phyloP scores from a whole-genome alignment of 2,329 filamentous ascomycete species.

The Phaeosphaeria sp. region DNA sequence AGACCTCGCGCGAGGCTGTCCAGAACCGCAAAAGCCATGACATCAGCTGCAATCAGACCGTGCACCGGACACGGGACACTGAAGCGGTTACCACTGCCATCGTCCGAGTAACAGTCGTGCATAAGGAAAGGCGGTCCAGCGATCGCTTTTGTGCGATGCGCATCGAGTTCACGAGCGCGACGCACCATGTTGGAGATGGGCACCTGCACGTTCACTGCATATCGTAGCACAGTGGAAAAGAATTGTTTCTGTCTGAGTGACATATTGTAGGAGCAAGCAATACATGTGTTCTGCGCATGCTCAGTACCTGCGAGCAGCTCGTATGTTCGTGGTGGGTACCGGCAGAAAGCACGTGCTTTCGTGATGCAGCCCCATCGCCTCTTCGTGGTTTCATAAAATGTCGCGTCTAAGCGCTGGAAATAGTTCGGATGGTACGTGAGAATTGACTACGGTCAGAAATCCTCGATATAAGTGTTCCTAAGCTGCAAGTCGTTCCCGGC shows the following conservation, averaged over 20 bases:
- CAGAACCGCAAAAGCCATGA: slow-evolving; percentile 26
- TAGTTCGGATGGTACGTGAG: no score
- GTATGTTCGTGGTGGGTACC: background rate
- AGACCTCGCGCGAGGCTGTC: slow-evolving; percentile 17
- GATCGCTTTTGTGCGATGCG: background rate
- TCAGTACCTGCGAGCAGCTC: no score
- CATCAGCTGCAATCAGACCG: slow-evolving; percentile 32
- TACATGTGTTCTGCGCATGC: background rate
- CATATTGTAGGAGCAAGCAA: background rate
- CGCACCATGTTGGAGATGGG: background rate
- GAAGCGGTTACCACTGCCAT: background rate
- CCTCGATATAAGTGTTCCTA: no score
- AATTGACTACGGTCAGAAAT: no score
- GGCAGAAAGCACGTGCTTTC: background rate
- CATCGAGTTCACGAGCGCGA: background rate
- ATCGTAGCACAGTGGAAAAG: background rate
- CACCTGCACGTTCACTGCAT: background rate
- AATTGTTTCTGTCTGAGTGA: background rate
- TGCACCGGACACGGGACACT: slow-evolving; percentile 11
- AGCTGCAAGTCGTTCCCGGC: no score
- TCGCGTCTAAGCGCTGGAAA: background rate
- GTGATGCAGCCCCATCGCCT: background rate
- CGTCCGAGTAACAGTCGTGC: background rate
- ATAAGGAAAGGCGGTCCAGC: background rate
- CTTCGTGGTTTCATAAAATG: background rate